Evolutionary conservation across 2,329 filamentous ascomycete species (phyloP), one percentile per base, ranked within the genome.

Genomic region (Teratosphaeria zuluensis): DNA sequence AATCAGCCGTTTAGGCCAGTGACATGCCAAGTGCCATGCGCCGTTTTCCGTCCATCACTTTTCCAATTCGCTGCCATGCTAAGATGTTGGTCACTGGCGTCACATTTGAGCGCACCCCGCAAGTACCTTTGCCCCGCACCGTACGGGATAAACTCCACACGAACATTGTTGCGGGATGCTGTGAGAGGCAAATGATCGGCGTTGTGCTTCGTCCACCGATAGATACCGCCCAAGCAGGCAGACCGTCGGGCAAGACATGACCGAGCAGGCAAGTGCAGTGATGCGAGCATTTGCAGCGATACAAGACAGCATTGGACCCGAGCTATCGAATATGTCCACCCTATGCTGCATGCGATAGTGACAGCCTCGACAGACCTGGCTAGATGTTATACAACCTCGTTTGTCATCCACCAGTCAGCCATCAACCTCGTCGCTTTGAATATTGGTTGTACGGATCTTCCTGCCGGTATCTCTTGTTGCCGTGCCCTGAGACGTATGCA

Each of bases 401-500:
- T 16, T 42, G 19, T 48, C 42, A 21, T 48, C 16, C 9, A 1
- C 42, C 4, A 21, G 12, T 3, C 4, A 21, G 8, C n/a, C 2
- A 16, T 65, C 58, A 68, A 38, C 60, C 62, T 58, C 66, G 61
- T 28, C 66, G 59, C 55, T 68, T 66, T 16, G 56, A 30, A 51
- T 58, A 60, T 12, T 58, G 59, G 24, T 58, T 46, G 33, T 53
- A 53, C 8, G 52, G 28, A 7, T 73, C 71, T 35, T 75, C 74
- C 58, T 78, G 75, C 69, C 77, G 77, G 61, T 76, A 70, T 58
- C 77, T 71, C 68, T 79, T 79, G 33, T 75, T 65, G 1, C 74
- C 73, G 52, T 72, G 69, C 6, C 69, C 69, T 38, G 68, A 70
- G 16, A 70, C 68, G 61, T 68, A 72, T 28, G 69, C 69, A 46